Percentiles rank a stretch among this genome's conserved stretches.
phyloP scores from a whole-genome alignment of 78 protist genomes.

The Acrasis kona region DNA sequence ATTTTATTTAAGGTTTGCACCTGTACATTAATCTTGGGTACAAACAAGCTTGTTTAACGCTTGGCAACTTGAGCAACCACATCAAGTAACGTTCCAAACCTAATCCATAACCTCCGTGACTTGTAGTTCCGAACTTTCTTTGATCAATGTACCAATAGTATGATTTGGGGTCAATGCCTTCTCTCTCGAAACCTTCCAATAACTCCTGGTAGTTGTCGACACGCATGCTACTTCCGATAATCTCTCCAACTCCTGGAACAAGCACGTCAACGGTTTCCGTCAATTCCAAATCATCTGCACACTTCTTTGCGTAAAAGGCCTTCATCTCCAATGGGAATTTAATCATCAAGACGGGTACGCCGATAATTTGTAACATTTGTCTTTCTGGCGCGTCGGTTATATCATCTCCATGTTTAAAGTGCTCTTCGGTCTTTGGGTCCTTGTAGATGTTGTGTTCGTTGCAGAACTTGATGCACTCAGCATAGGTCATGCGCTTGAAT shows the following conservation, averaged over 20 bases:
- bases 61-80: slow-evolving; percentile 67
- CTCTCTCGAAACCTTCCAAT: slow-evolving; percentile 51
- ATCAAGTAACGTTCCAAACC: slow-evolving; percentile 89
- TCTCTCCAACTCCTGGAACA: slow-evolving; percentile 97
- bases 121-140: slow-evolving; percentile 83
- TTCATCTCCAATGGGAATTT: slow-evolving; percentile 89
- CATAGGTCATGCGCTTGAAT: slow-evolving; percentile 77
- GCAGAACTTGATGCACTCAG: slow-evolving; percentile 75
- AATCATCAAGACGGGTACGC: slow-evolving; percentile 73
- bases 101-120: slow-evolving; percentile 96
- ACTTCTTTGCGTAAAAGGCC: slow-evolving; percentile 87
- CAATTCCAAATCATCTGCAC: slow-evolving; percentile 44
- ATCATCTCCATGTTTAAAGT: slow-evolving; percentile 81
- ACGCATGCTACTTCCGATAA: slow-evolving; percentile 93
- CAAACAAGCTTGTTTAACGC: slow-evolving; percentile 82
- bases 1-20: slow-evolving; percentile 74
- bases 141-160: slow-evolving; percentile 95
- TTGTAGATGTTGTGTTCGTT: slow-evolving; percentile 56
- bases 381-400: slow-evolving; percentile 93
- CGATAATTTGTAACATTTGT: slow-evolving; percentile 80
- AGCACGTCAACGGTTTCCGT: slow-evolving; percentile 70
- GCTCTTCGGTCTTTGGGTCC: slow-evolving; percentile 29
- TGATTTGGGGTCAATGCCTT: slow-evolving; percentile 62
- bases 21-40: slow-evolving; percentile 78
- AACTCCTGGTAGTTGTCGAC: slow-evolving; percentile 61